phyloP scores from a whole-genome alignment of 495 filamentous ascomycete genomes.

The Neurospora sp. region DNA sequence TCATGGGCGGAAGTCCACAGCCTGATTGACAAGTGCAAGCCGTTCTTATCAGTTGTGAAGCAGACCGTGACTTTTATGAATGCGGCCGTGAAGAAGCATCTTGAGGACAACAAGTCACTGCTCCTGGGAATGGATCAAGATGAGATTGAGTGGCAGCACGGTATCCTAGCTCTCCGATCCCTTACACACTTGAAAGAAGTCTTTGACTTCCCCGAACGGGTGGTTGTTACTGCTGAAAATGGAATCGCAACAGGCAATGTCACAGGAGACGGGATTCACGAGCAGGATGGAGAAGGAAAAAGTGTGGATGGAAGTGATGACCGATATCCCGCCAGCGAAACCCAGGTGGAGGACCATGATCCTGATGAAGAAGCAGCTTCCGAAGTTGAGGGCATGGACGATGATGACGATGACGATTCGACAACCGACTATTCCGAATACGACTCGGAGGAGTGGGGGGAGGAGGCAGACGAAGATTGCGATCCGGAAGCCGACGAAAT shows the following conservation, averaged over 20 bases:
- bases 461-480: not conserved
- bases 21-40: conserved; percentile 23
- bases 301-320: not conserved
- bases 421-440: not conserved
- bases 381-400: not conserved
- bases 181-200: conserved; percentile 25
- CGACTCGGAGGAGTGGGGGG: not conserved
- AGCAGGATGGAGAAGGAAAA: not conserved
- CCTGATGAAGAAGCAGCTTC: not conserved
- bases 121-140: conserved; percentile 23
- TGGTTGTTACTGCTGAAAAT: not conserved
- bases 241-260: not conserved
- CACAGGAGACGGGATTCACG: not conserved
- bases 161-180: conserved; percentile 23
- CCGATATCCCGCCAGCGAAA: not conserved
- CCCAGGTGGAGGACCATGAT: not conserved
- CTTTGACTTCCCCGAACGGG: not conserved
- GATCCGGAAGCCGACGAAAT: not conserved
- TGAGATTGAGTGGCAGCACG: conserved; percentile 31
- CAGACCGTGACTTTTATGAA: conserved; percentile 21
- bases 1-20: conserved; percentile 14
- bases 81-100: not conserved
- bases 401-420: not conserved
- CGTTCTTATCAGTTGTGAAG: conserved; percentile 19
- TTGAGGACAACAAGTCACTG: not conserved